Base-by-base conservation (phyloP, 768 basidiomycete species). In the Tephrocybe sp. region DNA sequence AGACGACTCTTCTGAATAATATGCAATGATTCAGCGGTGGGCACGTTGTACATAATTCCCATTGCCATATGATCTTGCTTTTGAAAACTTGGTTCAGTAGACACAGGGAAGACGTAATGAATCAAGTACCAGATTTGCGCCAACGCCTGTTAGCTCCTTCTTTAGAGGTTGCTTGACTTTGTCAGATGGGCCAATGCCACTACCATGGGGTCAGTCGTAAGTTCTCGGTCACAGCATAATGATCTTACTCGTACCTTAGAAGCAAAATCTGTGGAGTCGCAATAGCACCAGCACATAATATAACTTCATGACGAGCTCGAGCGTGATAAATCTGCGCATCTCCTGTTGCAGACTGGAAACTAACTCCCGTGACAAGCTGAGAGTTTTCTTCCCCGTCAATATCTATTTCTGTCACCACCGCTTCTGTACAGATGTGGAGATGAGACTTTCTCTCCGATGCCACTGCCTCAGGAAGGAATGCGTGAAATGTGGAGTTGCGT, bases 401-500 rank as follows among this genome's bases (percentile, higher is more conserved):
- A 22, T 45, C 32, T 32, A 56, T 16, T 26, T 8, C 12, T 13
- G 36, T 48, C 26, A 52, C 60, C 9, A 48, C 39, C 11, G 56
- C 46, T 8, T 42, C 44, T 5, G 50, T 43, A 32, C 58, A 60
- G 8, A 62, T 58, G 13, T 56, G 42, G 5, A 57, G 38, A 38
- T 54, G 51, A 0, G 44, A 31, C 14, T 48, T 55, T 4, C 56
- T 31, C 3, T 31, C 30, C 0, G 23, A 31, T 3, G 34, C 59
- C 0, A 55, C 2, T 2, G 41, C 13, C 12, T 34, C 26, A 3
- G 63, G 61, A 3, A 62, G 42, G 40, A 61, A 65, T 5, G 64
- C 64, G n/a, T 39, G n/a, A 22, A 48, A 60, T 0, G 60, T 55
- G 1, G 61, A 58, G 42, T 35, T 38, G 10, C 64, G 53, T 14